Base-by-base conservation (phyloP, 129 eudicot species). In the Centella asiatica region DNA sequence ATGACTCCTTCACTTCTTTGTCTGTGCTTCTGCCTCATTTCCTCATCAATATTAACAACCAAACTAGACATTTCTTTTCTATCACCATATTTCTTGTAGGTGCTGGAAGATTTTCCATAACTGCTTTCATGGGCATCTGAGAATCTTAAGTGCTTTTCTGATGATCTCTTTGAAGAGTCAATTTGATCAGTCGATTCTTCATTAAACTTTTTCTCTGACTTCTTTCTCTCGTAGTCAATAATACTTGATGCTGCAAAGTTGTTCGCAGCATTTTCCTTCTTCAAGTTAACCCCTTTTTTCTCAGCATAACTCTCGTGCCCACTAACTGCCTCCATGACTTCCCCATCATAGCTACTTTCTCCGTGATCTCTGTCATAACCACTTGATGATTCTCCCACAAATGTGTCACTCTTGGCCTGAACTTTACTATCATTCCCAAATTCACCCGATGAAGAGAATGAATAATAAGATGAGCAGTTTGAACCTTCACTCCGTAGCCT, bases 401-500 rank as follows among this genome's bases (percentile, higher is more conserved):
- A 42, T 44, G 56, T 65, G 36, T 66, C 84, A 45, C 55, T 44
- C 63, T 65, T 67, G 47, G 62, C 72, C 76, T 75, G 78, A 69
- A 73, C 42, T 50, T 78, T 83, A 12, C 25, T 42, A 15, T 72
- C 83, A 52, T 67, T 66, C 69, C 76, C 88, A 65, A 67, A 73
- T 32, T 86, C 94, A 47, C 81, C 94, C 13, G 64, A 51, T 14
- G 86, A 85, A 32, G 81, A 67, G 55, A 77, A 42, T 0, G 95
- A 86, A 66, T 84, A 87, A 76, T 84, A 87, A 24, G 98, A 87
- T 18, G 98, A 79, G 53, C 87, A 70, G 69, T 81, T 76, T 6
- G 95, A 90, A 67, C 87, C 94, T 65, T 78, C 80, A 75, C 64
- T 84, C 75, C 82, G 81, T 53, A 48, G 0, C 73, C 84, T 75